Conservation (phyloP, 345 rosid genomes). For the Pistacia atlantica region DNA sequence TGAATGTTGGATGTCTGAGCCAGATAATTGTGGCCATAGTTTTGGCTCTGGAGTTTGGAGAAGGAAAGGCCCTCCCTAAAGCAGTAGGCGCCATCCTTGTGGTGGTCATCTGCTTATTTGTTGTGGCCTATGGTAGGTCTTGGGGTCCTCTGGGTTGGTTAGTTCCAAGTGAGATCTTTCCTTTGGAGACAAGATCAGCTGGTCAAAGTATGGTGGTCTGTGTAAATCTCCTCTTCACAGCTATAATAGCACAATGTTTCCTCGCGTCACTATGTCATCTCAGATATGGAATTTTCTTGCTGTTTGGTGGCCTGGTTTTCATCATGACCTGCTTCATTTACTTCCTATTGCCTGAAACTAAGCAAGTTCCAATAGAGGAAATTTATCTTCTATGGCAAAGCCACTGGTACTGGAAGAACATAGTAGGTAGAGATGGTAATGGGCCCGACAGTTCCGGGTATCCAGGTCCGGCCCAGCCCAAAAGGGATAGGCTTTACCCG, state of each 20-base stretch:
- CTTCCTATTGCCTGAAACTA: constrained; percentile 87
- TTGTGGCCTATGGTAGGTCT: constrained; percentile 80
- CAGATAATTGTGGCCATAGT: constrained; percentile 63
- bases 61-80: constrained; percentile 51
- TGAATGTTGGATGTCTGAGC: constrained; percentile 1
- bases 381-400: constrained; percentile 68
- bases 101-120: constrained; percentile 63
- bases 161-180: constrained; percentile 89
- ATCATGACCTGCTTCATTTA: constrained; percentile 74
- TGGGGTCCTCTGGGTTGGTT: constrained; percentile 99
- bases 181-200: constrained; percentile 87
- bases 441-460: too few species aligned
- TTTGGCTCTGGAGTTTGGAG: constrained; percentile 67
- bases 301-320: constrained; percentile 64
- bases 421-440: constrained; percentile 21
- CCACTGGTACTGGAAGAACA: constrained; percentile 85
- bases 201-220: constrained; percentile 90
- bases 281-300: constrained; percentile 66
- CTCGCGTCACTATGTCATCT: constrained; percentile 74
- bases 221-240: constrained; percentile 81
- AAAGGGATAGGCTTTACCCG: too few species aligned
- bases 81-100: constrained; percentile 55
- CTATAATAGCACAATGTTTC: constrained; percentile 80
- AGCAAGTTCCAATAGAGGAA: constrained; percentile 89
- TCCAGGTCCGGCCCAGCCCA: too few species aligned